Evolutionary conservation across 305 asterid genomes (phyloP), one percentile per base, ranked within the genome.

Genomic region (Fraxinus platypoda): DNA sequence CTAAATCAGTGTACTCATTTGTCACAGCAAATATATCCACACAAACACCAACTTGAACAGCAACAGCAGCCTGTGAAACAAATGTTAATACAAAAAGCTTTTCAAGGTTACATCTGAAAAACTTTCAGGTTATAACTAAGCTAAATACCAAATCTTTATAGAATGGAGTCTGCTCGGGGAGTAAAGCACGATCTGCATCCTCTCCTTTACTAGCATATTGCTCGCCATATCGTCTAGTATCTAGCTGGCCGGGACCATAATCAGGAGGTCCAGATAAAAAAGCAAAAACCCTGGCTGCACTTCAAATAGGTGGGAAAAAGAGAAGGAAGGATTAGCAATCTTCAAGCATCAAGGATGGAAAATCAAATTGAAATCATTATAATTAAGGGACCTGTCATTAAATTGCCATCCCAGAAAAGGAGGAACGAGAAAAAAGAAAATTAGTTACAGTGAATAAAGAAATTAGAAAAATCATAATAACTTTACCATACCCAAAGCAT

Each of bases 151-250:
- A 80, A 88, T 95, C 99, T 89, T 90, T 94, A 85, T 95, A 95
- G 85, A 95, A 95, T 59, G 99, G 95, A 64, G 98, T 94, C 90
- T 95, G 99, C 84, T 95, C 98, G n/a, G 99, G 99, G 79, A 95
- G 97, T 87, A 95, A 91, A 87, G 99, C 99, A 80, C 88, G 94
- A 80, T 95, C 99, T 13, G 99, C 99, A 79, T 95, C 99, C 93
- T 94, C 99, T 89, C 98, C 93, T 93, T 91, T 94, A 88, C 99
- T 95, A 83, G 99, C 99, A 85, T 95, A 95, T 80, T 95, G 99
- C 91, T 95, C 99, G 80, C 99, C 99, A 83, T 95, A 95, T 74
- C 99, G 85, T 85, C 92, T 86, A 78, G 99, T 95, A 87, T 95
- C 99, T 83, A 95, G 97, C 87, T 95, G 99, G 41, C 99, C 99